A percentile compares a stretch with the other conserved stretches of the same genome.
phyloP scores from a whole-genome alignment of 345 rosid species.

The Salix viminalis region DNA sequence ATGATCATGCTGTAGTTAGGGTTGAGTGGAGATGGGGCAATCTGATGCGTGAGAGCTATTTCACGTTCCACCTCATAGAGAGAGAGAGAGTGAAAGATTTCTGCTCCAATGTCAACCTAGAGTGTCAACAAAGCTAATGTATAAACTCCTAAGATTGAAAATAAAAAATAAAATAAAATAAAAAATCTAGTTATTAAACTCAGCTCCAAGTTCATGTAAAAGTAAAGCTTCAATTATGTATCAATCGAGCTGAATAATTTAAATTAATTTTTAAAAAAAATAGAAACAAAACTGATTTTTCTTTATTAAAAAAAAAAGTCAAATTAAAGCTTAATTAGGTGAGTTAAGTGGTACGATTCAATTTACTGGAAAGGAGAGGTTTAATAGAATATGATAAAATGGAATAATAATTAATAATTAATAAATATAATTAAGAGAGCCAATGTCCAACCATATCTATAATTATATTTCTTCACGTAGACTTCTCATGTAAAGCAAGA shows the following conservation, averaged over 20 bases:
- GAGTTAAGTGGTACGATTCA: no score
- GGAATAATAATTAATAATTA: background rate
- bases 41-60: slow-evolving; percentile 21
- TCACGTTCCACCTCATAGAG: slow-evolving; percentile 28
- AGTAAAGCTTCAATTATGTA: no score
- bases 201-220: no score
- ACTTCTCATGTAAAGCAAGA: slow-evolving; percentile 36
- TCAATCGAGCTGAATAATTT: no score
- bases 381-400: background rate
- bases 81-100: slow-evolving; percentile 17
- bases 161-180: background rate
- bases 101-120: slow-evolving; percentile 64
- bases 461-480: slow-evolving; percentile 41
- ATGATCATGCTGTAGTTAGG: slow-evolving; percentile 14
- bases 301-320: no score
- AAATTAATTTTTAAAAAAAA: no score
- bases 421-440: background rate
- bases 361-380: no score
- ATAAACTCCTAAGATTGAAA: background rate
- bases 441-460: slow-evolving; percentile 11
- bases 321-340: no score
- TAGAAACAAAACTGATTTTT: no score
- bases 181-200: no score
- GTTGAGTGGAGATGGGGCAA: slow-evolving; percentile 74
- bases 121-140: slow-evolving; percentile 53